phyloP scores from a whole-genome alignment of 352 stramenopile species.

The Pythium rishiriense region DNA sequence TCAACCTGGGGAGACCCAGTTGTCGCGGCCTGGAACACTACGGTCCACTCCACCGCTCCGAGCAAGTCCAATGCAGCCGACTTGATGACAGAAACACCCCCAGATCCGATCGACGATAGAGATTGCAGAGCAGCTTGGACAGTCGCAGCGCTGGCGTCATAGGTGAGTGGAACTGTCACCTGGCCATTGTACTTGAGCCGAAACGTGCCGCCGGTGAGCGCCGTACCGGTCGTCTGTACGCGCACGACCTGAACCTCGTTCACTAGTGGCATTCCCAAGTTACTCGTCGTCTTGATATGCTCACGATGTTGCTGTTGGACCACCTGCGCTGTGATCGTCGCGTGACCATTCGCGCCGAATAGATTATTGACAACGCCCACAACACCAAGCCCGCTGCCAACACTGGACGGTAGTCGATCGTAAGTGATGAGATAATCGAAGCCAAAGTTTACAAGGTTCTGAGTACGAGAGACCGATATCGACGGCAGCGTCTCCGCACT shows the following conservation, averaged over 20 bases:
- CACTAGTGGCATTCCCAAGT: constrained; percentile 47
- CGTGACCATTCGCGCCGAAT: constrained; percentile 48
- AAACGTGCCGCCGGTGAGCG: constrained; percentile 37
- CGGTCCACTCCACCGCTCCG: constrained; percentile 43
- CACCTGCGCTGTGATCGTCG: constrained; percentile 31
- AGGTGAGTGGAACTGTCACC: constrained; percentile 59
- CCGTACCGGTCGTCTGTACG: constrained; percentile 37
- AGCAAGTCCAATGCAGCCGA: constrained; percentile 30
- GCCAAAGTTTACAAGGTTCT: constrained; percentile 55
- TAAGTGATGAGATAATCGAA: constrained; percentile 82
- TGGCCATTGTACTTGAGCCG: constrained; percentile 70
- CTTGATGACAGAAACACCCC: constrained; percentile 46
- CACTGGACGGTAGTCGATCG: constrained; percentile 36
- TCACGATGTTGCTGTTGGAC: constrained; percentile 45
- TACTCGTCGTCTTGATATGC: constrained; percentile 73
- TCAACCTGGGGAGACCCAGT: constrained; percentile 49
- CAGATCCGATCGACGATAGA: constrained; percentile 48
- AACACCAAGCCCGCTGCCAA: constrained; percentile 31
- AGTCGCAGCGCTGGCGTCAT: constrained; percentile 50
- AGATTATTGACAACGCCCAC: constrained; percentile 66
- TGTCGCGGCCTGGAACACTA: constrained; percentile 60
- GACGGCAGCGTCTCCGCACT: neutral
- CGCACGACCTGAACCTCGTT: constrained; percentile 78
- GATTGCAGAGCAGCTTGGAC: constrained; percentile 63
- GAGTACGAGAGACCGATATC: constrained; percentile 52